Evolutionary conservation across 2,329 filamentous ascomycete genomes (phyloP).

Genomic region (Metarhizium sp.): DNA sequence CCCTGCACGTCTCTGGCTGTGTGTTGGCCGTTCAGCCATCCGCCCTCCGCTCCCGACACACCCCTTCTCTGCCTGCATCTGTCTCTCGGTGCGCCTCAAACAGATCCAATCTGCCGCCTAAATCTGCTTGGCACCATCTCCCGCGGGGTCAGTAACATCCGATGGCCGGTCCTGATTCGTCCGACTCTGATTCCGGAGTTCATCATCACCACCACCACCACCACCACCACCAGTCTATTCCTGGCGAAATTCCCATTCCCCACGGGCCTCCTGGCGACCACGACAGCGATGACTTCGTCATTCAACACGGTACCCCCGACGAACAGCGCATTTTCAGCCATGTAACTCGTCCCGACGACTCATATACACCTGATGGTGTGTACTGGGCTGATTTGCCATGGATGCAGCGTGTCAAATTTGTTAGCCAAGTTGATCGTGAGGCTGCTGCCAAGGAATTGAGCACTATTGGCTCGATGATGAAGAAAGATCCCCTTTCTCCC

Average conservation of each 20-base stretch:
- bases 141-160: background rate
- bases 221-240: slow-evolving; percentile 26
- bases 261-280: slow-evolving; percentile 37
- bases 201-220: slow-evolving; percentile 11
- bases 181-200: slow-evolving; percentile 3
- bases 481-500: slow-evolving; percentile 75
- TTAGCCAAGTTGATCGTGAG: slow-evolving; percentile 59
- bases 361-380: slow-evolving; percentile 68
- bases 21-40: background rate
- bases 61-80: no score
- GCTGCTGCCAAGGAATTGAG: slow-evolving; percentile 61
- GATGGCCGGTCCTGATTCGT: slow-evolving; percentile 5
- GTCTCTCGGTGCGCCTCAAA: no score
- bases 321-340: slow-evolving; percentile 61
- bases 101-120: background rate
- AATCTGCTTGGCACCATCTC: background rate
- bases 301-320: slow-evolving; percentile 32
- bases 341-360: slow-evolving; percentile 80
- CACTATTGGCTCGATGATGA: slow-evolving; percentile 68
- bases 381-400: slow-evolving; percentile 91
- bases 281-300: slow-evolving; percentile 37
- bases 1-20: background rate
- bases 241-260: slow-evolving; percentile 46
- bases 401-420: slow-evolving; percentile 61
- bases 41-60: background rate